Percentiles rank a stretch among this genome's conserved stretches.
These are phyloP conservation scores for Tephrocybe rancida DNA, from an alignment of 768 basidiomycete species.

Conservation along the genomic window DNA sequence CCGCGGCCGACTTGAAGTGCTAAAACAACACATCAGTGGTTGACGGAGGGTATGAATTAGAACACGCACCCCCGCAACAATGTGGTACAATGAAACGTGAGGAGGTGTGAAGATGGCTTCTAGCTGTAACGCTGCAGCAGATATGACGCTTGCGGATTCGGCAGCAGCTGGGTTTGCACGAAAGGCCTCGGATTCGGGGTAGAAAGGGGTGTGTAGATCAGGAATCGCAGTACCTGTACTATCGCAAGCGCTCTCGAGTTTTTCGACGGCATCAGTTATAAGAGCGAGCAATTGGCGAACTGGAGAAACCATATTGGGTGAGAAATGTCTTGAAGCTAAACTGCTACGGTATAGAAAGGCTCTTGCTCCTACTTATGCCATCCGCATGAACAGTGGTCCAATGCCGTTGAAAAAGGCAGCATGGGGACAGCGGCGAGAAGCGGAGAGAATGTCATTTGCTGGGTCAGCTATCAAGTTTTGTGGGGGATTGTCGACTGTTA, in stretches of 20 bases:
- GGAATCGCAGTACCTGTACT: constrained; percentile 14
- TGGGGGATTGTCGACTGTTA: too few relatives aligned
- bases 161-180: constrained; percentile 1
- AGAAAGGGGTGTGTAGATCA: constrained; percentile 24
- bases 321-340: background rate
- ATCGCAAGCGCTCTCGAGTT: constrained; percentile 1
- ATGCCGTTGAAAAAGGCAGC: too few relatives aligned
- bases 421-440: too few relatives aligned
- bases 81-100: constrained; percentile 8
- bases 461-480: too few relatives aligned
- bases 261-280: constrained; percentile 6
- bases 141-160: constrained; percentile 7
- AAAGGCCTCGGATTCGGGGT: constrained; percentile 4
- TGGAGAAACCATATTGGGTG: constrained; percentile 1
- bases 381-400: too few relatives aligned
- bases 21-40: background rate
- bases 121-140: constrained; percentile 16
- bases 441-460: too few relatives aligned
- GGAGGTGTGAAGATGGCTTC: constrained; percentile 15
- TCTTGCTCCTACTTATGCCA: too few relatives aligned
- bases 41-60: background rate
- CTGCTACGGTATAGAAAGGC: background rate
- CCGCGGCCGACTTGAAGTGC: constrained; percentile 20
- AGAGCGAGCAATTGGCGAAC: constrained; percentile 3
- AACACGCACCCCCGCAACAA: constrained; percentile 10